phyloP scores from a whole-genome alignment of 805 yeast genomes.

The Barnettozyma populi region DNA sequence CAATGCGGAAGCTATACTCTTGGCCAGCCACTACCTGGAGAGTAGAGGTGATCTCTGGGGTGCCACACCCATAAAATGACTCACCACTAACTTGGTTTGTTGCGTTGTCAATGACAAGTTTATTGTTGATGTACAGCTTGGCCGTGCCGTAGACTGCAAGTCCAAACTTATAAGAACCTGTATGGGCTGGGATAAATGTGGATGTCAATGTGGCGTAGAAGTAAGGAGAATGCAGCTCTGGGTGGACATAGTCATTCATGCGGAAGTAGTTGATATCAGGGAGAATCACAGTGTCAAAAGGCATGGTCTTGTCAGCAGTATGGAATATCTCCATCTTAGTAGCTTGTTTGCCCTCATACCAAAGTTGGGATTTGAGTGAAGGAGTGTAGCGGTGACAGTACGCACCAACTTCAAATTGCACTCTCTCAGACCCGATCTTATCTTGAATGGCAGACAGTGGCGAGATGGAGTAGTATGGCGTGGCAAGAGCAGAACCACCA shows the following conservation, averaged over 20 bases:
- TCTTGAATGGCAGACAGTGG: slow-evolving; percentile 41
- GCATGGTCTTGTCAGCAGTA: slow-evolving; percentile 16
- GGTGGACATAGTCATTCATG: slow-evolving; percentile 13
- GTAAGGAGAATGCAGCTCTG: slow-evolving; percentile 9
- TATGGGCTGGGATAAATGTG: slow-evolving; percentile 37
- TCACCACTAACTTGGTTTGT: slow-evolving; percentile 43
- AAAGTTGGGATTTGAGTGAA: slow-evolving; percentile 20
- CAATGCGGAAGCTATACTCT: slow-evolving; percentile 39
- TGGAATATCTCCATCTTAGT: slow-evolving; percentile 15
- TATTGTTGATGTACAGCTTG: slow-evolving; percentile 43
- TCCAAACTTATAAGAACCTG: slow-evolving; percentile 49
- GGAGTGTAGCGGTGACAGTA: slow-evolving; percentile 31
- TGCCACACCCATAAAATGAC: slow-evolving; percentile 48
- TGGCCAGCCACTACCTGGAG: slow-evolving; percentile 37
- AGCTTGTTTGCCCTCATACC: slow-evolving; percentile 21
- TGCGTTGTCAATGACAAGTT: slow-evolving; percentile 47
- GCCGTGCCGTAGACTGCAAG: slow-evolving; percentile 50
- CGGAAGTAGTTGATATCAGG: slow-evolving; percentile 17
- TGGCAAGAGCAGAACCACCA: slow-evolving; percentile 56
- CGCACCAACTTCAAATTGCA: slow-evolving; percentile 31
- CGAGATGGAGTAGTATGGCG: slow-evolving; percentile 41
- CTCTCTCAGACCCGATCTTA: slow-evolving; percentile 17
- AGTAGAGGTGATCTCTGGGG: slow-evolving; percentile 39
- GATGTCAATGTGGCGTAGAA: slow-evolving; percentile 44
- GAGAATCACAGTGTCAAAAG: slow-evolving; percentile 25